Conservation (phyloP, 306 rosid genomes). For the Malus asiatica region DNA sequence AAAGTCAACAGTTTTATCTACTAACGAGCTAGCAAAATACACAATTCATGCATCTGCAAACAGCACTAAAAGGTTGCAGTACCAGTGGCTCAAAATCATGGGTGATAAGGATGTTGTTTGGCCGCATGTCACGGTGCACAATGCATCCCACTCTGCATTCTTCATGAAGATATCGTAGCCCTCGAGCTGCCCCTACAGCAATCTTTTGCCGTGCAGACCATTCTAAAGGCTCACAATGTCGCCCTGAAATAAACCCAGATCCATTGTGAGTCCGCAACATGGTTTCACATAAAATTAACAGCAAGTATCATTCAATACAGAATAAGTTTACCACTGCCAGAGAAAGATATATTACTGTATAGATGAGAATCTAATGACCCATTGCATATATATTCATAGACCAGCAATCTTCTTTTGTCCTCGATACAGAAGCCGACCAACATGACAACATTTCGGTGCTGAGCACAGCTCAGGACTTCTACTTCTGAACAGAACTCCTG, state of each 20-base stretch:
- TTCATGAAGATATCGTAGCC: conserved; percentile 93
- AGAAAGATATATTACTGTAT: conserved; percentile 52
- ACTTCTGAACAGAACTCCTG: conserved; percentile 93
- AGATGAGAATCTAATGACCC: conserved; percentile 92
- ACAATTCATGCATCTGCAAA: conserved; percentile 7
- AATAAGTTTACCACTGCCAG: background rate
- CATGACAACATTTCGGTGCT: conserved; percentile 96
- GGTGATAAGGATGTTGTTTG: conserved; percentile 95
- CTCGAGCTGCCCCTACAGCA: conserved; percentile 97
- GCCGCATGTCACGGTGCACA: conserved; percentile 99
- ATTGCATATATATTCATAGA: conserved; percentile 95
- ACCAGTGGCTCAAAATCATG: conserved; percentile 99
- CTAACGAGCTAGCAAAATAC: background rate
- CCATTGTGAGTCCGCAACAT: conserved; percentile 19
- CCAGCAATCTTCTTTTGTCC: conserved; percentile 86
- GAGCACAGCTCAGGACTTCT: conserved; percentile 98
- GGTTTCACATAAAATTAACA: background rate
- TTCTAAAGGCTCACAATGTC: conserved; percentile 55
- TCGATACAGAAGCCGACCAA: conserved; percentile 94
- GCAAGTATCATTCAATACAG: background rate
- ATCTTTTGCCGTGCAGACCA: conserved; percentile 92
- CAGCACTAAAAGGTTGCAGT: conserved; percentile 2
- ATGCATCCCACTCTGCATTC: conserved; percentile 99
- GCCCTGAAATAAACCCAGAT: conserved; percentile 46
- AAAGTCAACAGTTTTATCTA: background rate